Conservation (phyloP, 345 rosid species). For the rapeseed (Brassica napus) region DNA sequence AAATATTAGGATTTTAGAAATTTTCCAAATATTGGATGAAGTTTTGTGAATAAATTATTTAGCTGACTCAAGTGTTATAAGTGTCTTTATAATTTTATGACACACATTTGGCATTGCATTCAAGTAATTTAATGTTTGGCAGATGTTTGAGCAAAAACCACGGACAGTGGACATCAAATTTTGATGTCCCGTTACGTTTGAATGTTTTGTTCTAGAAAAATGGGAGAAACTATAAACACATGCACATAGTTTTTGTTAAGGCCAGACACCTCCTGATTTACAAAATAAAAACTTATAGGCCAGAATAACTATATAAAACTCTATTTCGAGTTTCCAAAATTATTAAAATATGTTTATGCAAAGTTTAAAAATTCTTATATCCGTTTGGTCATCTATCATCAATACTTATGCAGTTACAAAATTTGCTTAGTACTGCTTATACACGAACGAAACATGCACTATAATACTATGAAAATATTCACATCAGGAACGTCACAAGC, state of each 20-base stretch:
- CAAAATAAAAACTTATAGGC: neutral
- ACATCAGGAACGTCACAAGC: constrained; percentile 3
- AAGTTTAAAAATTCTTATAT: neutral
- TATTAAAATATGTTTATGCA: neutral
- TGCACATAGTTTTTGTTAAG: neutral
- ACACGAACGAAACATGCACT: neutral
- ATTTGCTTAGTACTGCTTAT: neutral
- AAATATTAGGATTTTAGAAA: neutral
- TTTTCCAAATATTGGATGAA: neutral
- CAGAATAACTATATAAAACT: neutral
- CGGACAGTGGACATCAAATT: neutral
- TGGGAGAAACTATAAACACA: neutral
- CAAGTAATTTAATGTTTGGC: constrained; percentile 6
- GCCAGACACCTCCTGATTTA: no score
- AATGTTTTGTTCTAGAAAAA: neutral
- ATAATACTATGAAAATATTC: neutral
- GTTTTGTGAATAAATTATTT: neutral
- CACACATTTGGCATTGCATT: constrained; percentile 20
- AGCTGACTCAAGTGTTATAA: no score
- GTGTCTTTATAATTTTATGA: neutral
- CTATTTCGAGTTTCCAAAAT: neutral
- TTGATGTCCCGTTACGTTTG: constrained; percentile 16
- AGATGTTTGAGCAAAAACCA: constrained; percentile 9
- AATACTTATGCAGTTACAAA: neutral
- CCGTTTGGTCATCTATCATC: neutral